These are phyloP conservation scores for Coccomyxa subellipsoidea DNA, from an alignment of 163 green algal genomes.

Conservation along the genomic window DNA sequence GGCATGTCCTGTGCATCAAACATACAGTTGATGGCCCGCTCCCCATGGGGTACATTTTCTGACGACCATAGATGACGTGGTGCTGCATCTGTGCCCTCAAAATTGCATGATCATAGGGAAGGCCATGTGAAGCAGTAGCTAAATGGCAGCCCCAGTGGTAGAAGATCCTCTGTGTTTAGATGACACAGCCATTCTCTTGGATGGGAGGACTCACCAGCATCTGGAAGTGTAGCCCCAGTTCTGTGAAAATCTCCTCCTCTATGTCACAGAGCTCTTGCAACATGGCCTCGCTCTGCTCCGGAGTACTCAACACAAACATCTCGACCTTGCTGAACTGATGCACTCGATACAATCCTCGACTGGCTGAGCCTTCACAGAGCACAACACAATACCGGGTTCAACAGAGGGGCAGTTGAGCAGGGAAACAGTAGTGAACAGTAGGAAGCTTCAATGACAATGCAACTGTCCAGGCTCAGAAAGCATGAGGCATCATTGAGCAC, in stretches of 20 bases:
- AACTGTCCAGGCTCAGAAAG: background rate
- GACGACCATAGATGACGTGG: too few species aligned
- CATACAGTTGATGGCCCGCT: background rate
- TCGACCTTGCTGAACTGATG: constrained; percentile 99
- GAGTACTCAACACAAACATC: constrained; percentile 95
- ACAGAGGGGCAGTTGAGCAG: too few species aligned
- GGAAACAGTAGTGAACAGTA: too few species aligned
- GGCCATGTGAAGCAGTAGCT: too few species aligned
- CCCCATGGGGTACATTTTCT: background rate
- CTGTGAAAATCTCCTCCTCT: constrained; percentile 85
- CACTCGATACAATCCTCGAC: constrained; percentile 88
- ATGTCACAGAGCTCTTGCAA: constrained; percentile 89
- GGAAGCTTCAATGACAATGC: background rate
- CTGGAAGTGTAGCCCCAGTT: constrained; percentile 98
- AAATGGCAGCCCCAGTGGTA: too few species aligned
- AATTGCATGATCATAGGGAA: background rate
- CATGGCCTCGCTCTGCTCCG: constrained; percentile 83
- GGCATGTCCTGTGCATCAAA: constrained; percentile 91
- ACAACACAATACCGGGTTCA: too few species aligned
- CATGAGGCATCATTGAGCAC: constrained; percentile 21
- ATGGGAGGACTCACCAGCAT: constrained; percentile 37
- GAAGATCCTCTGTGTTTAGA: too few species aligned
- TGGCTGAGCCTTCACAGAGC: constrained; percentile 33
- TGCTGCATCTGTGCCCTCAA: too few species aligned
- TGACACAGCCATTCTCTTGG: too few species aligned